A percentile compares a stretch with the other conserved stretches of the same genome.
Conservation (phyloP, 257 asterid genomes). For the Nicotiana undulata region DNA sequence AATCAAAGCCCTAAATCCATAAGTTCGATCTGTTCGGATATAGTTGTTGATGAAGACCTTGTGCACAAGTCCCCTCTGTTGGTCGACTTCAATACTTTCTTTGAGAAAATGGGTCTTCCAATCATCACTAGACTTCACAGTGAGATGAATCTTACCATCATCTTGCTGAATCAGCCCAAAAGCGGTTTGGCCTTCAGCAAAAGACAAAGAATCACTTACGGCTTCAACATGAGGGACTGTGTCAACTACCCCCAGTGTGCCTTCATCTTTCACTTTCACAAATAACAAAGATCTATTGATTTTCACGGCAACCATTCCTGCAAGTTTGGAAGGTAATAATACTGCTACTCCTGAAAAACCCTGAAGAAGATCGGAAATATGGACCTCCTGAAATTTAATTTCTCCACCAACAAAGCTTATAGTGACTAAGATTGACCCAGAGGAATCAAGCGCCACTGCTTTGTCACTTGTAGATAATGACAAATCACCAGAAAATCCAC, state of each 20-base stretch:
- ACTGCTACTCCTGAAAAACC: slow-evolving; percentile 48
- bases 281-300: slow-evolving; percentile 33
- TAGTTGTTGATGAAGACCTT: slow-evolving; percentile 85
- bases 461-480: slow-evolving; percentile 48
- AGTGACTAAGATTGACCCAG: slow-evolving; percentile 54
- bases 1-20: slow-evolving; percentile 89
- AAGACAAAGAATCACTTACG: slow-evolving; percentile 61
- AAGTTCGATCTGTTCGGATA: slow-evolving; percentile 74
- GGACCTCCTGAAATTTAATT: slow-evolving; percentile 54
- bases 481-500: slow-evolving; percentile 81
- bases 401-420: slow-evolving; percentile 53
- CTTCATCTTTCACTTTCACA: slow-evolving; percentile 45
- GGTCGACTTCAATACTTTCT: slow-evolving; percentile 63
- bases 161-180: slow-evolving; percentile 58
- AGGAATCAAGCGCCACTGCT: slow-evolving; percentile 72
- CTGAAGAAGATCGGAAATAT: slow-evolving; percentile 47
- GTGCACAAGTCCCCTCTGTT: slow-evolving; percentile 65
- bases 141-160: slow-evolving; percentile 45
- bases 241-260: slow-evolving; percentile 45
- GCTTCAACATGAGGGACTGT: slow-evolving; percentile 46
- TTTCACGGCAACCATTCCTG: slow-evolving; percentile 49
- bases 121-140: slow-evolving; percentile 61
- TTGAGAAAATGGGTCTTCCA: slow-evolving; percentile 50
- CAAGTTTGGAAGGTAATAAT: slow-evolving; percentile 59
- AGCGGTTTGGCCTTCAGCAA: slow-evolving; percentile 68